phyloP scores from a whole-genome alignment of 768 basidiomycete genomes.

The Pleurotus citrinopileatus region DNA sequence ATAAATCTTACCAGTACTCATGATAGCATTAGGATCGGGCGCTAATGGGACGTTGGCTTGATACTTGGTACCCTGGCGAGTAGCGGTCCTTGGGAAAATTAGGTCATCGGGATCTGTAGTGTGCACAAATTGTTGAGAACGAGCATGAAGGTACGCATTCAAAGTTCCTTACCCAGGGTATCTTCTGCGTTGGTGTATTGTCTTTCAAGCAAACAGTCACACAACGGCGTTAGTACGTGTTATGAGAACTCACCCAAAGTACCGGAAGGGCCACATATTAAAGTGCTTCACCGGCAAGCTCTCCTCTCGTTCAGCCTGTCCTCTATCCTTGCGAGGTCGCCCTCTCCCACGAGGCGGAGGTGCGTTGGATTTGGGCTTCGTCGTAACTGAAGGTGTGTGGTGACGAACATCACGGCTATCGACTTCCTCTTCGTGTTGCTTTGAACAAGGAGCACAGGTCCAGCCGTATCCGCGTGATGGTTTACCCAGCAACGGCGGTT shows the following conservation, averaged over 20 bases:
- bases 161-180: slow-evolving; percentile 65
- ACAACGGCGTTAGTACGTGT: slow-evolving; percentile 4
- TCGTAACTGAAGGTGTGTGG: slow-evolving; percentile 37
- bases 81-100: slow-evolving; percentile 92
- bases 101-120: slow-evolving; percentile 87
- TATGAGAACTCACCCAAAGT: slow-evolving; percentile 78
- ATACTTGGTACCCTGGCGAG: slow-evolving; percentile 85
- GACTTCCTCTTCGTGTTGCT: slow-evolving; percentile 82
- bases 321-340: slow-evolving; percentile 73
- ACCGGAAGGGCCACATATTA: slow-evolving; percentile 93
- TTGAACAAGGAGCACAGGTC: slow-evolving; percentile 94
- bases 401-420: slow-evolving; percentile 71
- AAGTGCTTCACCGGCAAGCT: slow-evolving; percentile 77
- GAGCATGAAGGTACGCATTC: slow-evolving; percentile 16
- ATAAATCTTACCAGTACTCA: slow-evolving; percentile 33
- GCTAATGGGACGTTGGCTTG: slow-evolving; percentile 61
- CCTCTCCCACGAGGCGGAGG: slow-evolving; percentile 72
- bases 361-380: slow-evolving; percentile 66
- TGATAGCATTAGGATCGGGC: slow-evolving; percentile 34
- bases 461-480: slow-evolving; percentile 96
- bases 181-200: slow-evolving; percentile 91
- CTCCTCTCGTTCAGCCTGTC: slow-evolving; percentile 73
- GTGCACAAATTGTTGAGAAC: slow-evolving; percentile 21
- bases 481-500: slow-evolving; percentile 86
- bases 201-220: slow-evolving; percentile 34